Base-by-base conservation (phyloP, 257 asterid genomes). In the Striga asiatica region DNA sequence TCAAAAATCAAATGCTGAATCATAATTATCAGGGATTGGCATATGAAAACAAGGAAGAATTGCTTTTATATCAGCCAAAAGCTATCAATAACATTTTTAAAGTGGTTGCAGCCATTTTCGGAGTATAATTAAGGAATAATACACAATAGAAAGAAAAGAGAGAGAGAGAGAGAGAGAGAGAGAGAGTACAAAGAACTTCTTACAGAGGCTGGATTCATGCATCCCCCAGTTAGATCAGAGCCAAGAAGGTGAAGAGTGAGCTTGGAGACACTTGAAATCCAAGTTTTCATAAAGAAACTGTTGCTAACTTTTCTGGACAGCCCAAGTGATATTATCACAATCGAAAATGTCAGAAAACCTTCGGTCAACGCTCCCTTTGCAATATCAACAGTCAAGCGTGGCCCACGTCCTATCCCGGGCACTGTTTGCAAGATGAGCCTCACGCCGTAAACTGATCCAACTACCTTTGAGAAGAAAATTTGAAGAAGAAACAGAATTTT, bases 151-250 rank as follows among this genome's bases (percentile, higher is more conserved):
- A n/a, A n/a, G n/a, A n/a, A n/a, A n/a, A n/a, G n/a, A n/a, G n/a
- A n/a, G n/a, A n/a, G n/a, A n/a, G n/a, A n/a, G n/a, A n/a, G n/a
- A n/a, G n/a, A n/a, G n/a, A n/a, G n/a, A n/a, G n/a, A n/a, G n/a
- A n/a, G n/a, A n/a, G 46, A 38, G 7, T 38, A 38, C 3, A n/a
- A 38, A 38, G 11, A 11, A 66, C 25, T 48, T 60, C 89, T 78
- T 73, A 88, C 97, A 32, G 97, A 78, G 41, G 95, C 97, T 8
- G 97, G 97, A 77, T 89, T 89, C 97, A 89, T 89, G 82, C 88
- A 82, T 50, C 97, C 97, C 2, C 97, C 97, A 0, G 97, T 89
- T 29, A 89, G 76, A 70, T 89, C 97, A 38, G 97, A 81, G 59
- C 85, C 94, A 28, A 89, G 94, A 11, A 81, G 66, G 64, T 89